phyloP scores from a whole-genome alignment of 2,329 filamentous ascomycete species.

The Venturia pyrina region DNA sequence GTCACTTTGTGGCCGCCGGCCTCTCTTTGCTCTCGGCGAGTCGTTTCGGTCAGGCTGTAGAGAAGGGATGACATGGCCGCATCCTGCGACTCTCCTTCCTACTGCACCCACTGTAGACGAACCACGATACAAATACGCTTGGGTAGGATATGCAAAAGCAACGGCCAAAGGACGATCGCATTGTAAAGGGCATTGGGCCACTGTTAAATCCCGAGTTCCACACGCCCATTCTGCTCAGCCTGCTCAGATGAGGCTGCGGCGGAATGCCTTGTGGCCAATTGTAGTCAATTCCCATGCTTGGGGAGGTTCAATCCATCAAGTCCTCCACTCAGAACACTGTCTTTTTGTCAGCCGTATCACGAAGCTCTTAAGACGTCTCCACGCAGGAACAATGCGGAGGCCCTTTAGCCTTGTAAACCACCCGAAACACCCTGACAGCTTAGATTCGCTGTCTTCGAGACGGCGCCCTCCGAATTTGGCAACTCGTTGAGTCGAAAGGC shows the following conservation, averaged over 20 bases:
- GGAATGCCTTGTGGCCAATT: not conserved
- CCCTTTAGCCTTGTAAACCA: not conserved
- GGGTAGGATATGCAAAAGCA: not conserved
- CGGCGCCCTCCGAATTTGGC: not conserved
- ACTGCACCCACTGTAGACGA: not conserved
- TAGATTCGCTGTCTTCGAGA: not conserved
- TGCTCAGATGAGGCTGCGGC: not conserved
- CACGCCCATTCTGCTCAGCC: not conserved
- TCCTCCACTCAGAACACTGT: not conserved
- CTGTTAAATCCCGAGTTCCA: slow-evolving; percentile 1
- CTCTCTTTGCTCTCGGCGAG: not conserved
- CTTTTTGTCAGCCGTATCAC: not conserved
- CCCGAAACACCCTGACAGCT: not conserved
- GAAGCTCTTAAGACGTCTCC: not conserved
- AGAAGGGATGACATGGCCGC: not conserved
- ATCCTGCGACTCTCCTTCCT: not conserved
- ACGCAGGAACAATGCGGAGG: not conserved
- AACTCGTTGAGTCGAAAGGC: not conserved
- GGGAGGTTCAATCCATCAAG: not conserved
- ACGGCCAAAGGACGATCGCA: not conserved
- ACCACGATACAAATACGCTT: not conserved
- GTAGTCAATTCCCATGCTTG: not conserved
- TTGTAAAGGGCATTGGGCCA: not conserved
- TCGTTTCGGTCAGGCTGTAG: not conserved
- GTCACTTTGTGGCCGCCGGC: not conserved